phyloP scores from a whole-genome alignment of 768 basidiomycete genomes.

The Gautieria morchelliformis region DNA sequence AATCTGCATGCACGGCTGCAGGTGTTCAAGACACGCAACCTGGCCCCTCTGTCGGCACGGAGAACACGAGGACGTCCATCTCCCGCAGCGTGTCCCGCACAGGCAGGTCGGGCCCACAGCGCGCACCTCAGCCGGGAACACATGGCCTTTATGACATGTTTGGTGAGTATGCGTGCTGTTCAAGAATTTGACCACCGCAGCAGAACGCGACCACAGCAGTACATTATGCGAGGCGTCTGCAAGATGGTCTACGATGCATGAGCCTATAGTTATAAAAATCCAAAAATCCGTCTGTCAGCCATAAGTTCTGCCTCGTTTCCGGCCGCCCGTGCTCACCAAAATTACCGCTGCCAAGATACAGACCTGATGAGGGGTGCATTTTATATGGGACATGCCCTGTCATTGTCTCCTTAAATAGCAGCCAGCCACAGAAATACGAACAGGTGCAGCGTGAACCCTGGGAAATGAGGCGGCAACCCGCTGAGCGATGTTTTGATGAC shows the following conservation, averaged over 20 bases:
- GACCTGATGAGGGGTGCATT: neutral
- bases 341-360: constrained; percentile 6
- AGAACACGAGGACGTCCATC: constrained; percentile 78
- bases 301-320: neutral
- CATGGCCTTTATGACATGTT: constrained; percentile 62
- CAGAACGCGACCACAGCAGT: constrained; percentile 68
- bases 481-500: too few relatives aligned
- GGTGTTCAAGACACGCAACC: constrained; percentile 34
- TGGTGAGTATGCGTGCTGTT: constrained; percentile 64
- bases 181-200: constrained; percentile 54
- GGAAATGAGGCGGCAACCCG: neutral
- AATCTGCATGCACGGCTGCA: constrained; percentile 6
- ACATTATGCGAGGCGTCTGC: constrained; percentile 73
- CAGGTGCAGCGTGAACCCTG: neutral
- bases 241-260: constrained; percentile 81
- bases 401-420: neutral
- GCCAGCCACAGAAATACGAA: neutral
- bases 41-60: constrained; percentile 79
- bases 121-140: constrained; percentile 57
- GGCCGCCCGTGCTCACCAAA: neutral
- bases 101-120: constrained; percentile 77
- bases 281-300: neutral
- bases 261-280: constrained; percentile 23
- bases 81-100: constrained; percentile 44
- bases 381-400: neutral